Base-by-base conservation (phyloP, 2,329 filamentous ascomycete genomes). In the Aspergillus aculeatus region DNA sequence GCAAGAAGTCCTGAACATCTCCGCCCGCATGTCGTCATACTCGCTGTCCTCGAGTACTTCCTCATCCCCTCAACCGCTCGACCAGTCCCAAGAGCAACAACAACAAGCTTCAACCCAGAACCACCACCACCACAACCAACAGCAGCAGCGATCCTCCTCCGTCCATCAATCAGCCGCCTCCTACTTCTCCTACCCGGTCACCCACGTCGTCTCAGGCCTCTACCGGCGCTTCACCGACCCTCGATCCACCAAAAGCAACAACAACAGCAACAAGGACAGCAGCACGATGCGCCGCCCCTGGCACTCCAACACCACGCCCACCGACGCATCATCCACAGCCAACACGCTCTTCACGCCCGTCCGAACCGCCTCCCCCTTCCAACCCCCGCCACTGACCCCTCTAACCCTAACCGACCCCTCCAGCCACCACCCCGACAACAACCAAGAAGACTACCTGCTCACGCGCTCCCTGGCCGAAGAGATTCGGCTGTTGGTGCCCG, bases 311-410 rank as follows among this genome's bases (percentile, higher is more conserved):
- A 64, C 62, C 55, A 61, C 62, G 5, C 47, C 41, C 38, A 21
- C 50, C 50, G n/a, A 19, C 29, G 3, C n/a, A 44, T 7, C 38
- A 21, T 44, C 71, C 62, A 68, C 47, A 68, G 69, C 26, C 65
- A 66, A 49, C 38, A 19, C 14, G 3, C 64, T 64, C 80, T 83
- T 59, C 68, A 76, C 69, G 50, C 79, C 79, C 9, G 79, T 81
- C 58, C 86, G 90, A 65, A 86, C 84, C 56, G 83, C 85, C 6
- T 92, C 89, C 12, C 92, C 92, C 1, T 92, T 96, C 74, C 89
- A 92, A 66, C 92, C 92, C 1, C 94, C 94, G 11, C 93, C 93
- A 0, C 84, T 98, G 53, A 93, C 94, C 58, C 91, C 94, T 0
- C 78, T 98, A 23, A 81, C 83, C 4, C 82, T 98, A 38, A 77